phyloP scores from a whole-genome alignment of 148 eudicot species.

The Chenopodium suecicum region DNA sequence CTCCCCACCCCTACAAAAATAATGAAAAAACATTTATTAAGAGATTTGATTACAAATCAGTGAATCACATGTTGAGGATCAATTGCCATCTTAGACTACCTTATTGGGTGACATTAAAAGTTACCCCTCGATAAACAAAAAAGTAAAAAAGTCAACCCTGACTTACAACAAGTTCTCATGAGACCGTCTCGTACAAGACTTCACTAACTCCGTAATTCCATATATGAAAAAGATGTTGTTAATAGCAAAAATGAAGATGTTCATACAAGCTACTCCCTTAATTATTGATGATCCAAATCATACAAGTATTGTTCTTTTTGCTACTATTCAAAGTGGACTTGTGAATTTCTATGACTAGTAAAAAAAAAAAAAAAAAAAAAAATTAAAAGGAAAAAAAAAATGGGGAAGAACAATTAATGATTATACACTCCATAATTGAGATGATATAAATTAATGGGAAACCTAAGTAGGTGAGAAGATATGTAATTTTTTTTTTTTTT shows the following conservation, averaged over 20 bases:
- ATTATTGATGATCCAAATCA: background rate
- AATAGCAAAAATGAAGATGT: background rate
- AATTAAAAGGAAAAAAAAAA: background rate
- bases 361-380: background rate
- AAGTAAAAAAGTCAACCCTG: background rate
- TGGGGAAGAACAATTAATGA: background rate
- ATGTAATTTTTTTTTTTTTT: background rate
- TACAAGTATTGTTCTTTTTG: background rate
- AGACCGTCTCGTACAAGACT: background rate
- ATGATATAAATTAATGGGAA: background rate
- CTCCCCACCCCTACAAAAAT: background rate
- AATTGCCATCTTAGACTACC: background rate
- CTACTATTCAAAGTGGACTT: background rate
- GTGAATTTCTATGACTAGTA: background rate
- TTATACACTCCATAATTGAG: background rate
- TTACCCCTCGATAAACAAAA: background rate
- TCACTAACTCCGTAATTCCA: no score
- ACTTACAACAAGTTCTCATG: background rate
- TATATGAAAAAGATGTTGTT: background rate
- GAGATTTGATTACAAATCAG: no score
- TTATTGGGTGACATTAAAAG: background rate
- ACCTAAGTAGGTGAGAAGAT: constrained; percentile 21
- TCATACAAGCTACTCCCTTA: background rate
- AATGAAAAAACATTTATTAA: no score
- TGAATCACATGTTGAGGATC: background rate